Percentiles rank a stretch among this genome's conserved stretches.
Evolutionary conservation across 129 eudicot species (phyloP).

Genomic region (Ambrosia artemisiifolia): DNA sequence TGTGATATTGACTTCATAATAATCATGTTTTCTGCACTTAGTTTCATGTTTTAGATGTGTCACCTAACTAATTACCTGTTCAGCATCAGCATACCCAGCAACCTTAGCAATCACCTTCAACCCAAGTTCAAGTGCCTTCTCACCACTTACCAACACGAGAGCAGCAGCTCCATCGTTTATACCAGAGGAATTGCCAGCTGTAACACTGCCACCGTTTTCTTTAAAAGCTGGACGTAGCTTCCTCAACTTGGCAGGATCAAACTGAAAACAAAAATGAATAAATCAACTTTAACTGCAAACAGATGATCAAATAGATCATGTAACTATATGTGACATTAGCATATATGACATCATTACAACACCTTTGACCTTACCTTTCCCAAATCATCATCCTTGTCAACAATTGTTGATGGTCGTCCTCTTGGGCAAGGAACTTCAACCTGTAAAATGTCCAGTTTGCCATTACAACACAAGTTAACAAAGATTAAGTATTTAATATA

Average conservation of each 20-base stretch:
- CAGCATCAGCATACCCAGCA: constrained; percentile 87
- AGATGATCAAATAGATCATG: not conserved
- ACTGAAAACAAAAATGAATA: constrained; percentile 35
- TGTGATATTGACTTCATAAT: not conserved
- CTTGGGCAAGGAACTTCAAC: constrained; percentile 94
- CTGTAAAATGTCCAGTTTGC: constrained; percentile 31
- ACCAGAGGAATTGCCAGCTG: constrained; percentile 95
- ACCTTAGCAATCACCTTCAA: constrained; percentile 67
- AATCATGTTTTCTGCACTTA: not conserved
- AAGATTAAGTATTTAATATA: not conserved
- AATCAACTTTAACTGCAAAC: not conserved
- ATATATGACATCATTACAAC: not conserved
- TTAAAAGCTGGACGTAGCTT: constrained; percentile 92
- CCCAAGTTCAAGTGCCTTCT: constrained; percentile 73
- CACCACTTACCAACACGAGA: constrained; percentile 76
- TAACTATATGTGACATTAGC: not conserved
- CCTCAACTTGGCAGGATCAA: constrained; percentile 84
- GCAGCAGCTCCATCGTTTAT: constrained; percentile 96
- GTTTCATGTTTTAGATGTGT: not conserved
- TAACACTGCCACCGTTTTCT: constrained; percentile 85
- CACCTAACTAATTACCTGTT: constrained; percentile 51
- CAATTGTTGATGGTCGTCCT: constrained; percentile 77
- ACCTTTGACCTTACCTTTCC: constrained; percentile 56
- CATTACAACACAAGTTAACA: constrained; percentile 16
- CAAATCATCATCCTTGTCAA: constrained; percentile 88